phyloP scores from a whole-genome alignment of 257 asterid genomes.

The Solanum clarkiae region DNA sequence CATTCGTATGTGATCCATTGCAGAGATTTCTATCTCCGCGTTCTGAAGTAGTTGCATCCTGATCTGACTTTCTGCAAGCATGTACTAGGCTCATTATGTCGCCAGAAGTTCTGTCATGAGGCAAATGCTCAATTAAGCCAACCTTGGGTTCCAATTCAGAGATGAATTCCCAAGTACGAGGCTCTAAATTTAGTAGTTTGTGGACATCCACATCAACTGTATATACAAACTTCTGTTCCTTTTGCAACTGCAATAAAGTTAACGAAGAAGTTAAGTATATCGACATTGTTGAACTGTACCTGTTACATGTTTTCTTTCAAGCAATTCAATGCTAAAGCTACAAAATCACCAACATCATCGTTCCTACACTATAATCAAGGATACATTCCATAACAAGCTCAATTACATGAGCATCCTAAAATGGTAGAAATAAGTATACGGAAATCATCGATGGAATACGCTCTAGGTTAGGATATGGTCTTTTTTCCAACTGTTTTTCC shows the following conservation, averaged over 20 bases:
- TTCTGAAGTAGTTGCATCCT: slow-evolving; percentile 17
- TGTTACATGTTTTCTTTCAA: not conserved
- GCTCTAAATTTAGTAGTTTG: slow-evolving; percentile 58
- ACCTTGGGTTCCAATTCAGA: slow-evolving; percentile 60
- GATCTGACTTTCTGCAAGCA: slow-evolving; percentile 16
- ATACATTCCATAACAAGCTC: not conserved
- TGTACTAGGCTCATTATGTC: slow-evolving; percentile 46
- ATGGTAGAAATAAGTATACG: not conserved
- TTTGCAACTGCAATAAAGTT: slow-evolving; percentile 31
- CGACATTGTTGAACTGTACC: not conserved
- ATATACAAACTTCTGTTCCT: slow-evolving; percentile 80
- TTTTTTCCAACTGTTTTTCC: not conserved
- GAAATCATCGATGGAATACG: not conserved
- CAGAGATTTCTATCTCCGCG: slow-evolving; percentile 1
- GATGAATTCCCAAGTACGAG: slow-evolving; percentile 73
- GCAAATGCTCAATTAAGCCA: slow-evolving; percentile 58
- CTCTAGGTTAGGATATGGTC: not conserved
- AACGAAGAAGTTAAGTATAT: slow-evolving; percentile 1
- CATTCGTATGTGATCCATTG: slow-evolving; percentile 11
- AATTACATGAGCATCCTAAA: not conserved
- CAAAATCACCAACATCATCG: not conserved
- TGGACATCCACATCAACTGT: slow-evolving; percentile 74
- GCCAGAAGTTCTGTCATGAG: slow-evolving; percentile 23
- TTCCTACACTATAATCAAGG: not conserved
- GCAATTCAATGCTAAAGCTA: not conserved